Percentiles rank a stretch among this genome's conserved stretches.
Evolutionary conservation across 148 eudicot species (phyloP).

Genomic region (Cornus controversa): DNA sequence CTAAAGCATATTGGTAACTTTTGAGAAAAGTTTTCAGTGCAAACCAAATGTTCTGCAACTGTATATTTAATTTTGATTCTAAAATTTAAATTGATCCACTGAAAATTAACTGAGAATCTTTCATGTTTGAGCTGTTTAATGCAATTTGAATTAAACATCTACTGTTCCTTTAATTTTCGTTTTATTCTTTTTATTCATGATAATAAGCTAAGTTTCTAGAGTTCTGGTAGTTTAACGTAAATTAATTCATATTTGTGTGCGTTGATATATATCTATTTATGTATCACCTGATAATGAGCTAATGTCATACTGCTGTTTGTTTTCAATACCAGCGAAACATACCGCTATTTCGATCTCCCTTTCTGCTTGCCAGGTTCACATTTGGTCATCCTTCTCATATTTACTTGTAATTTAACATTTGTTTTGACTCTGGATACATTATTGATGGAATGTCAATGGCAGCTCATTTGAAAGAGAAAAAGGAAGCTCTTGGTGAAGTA

Average conservation of each 20-base stretch:
- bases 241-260: neutral
- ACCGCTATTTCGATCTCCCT: slow-evolving; percentile 61
- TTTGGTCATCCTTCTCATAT: neutral
- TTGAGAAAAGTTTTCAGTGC: too few relatives aligned
- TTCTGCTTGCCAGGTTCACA: slow-evolving; percentile 51
- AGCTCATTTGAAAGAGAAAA: slow-evolving; percentile 39
- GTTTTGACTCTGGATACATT: neutral
- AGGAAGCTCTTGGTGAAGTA: slow-evolving; percentile 61
- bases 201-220: neutral
- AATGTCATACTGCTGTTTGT: neutral
- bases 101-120: neutral
- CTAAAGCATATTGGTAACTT: too few relatives aligned
- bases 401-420: neutral
- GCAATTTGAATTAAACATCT: too few relatives aligned
- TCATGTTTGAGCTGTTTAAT: neutral
- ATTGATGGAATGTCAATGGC: slow-evolving; percentile 4
- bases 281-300: neutral
- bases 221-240: neutral
- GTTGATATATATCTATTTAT: neutral
- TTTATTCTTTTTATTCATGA: neutral
- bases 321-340: slow-evolving; percentile 54
- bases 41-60: too few relatives aligned
- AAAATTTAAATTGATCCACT: neutral
- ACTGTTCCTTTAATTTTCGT: too few relatives aligned
- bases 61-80: too few relatives aligned